Evolutionary conservation across 176 grass and related monocot species (phyloP).

Genomic region (Lolium rigidum): DNA sequence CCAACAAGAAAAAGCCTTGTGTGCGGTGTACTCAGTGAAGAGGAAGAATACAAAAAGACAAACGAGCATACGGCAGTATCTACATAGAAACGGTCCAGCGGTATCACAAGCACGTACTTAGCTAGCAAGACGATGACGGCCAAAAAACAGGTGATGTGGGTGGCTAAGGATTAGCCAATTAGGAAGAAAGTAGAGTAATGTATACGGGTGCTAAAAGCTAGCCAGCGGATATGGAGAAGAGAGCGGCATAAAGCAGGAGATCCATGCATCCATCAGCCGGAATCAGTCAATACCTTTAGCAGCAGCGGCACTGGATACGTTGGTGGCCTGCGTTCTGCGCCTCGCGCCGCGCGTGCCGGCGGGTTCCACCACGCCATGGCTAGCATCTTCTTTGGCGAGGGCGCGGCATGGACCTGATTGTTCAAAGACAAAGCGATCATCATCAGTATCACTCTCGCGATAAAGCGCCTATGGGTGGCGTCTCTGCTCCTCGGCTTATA

Average conservation of each 20-base stretch:
- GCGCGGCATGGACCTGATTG: conserved; percentile 41
- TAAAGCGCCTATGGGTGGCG: no score
- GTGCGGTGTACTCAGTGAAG: background rate
- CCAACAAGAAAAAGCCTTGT: no score
- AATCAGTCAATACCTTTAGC: conserved; percentile 35
- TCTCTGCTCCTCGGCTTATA: background rate
- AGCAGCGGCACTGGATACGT: conserved; percentile 24
- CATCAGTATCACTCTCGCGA: background rate
- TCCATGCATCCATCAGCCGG: no score
- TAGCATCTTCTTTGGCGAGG: conserved; percentile 1
- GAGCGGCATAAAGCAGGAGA: conserved; percentile 9
- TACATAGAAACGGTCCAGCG: background rate
- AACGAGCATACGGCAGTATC: background rate
- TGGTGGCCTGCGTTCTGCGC: conserved; percentile 20
- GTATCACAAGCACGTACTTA: no score
- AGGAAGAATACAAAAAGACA: background rate
- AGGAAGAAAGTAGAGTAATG: background rate
- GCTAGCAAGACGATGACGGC: background rate
- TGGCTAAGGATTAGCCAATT: background rate
- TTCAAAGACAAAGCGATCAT: background rate
- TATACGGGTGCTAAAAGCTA: background rate
- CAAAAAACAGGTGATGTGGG: background rate
- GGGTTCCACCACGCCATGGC: background rate
- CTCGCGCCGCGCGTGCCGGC: background rate
- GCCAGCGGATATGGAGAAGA: background rate